Percentiles rank a stretch among this genome's conserved stretches.
Evolutionary conservation across 306 rosid genomes (phyloP).

Genomic region (Cucumis sativus): Cucumber_9930_V3 NC_026657.2:39128501-39129000

Average conservation of each 20-base stretch:
- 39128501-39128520: conserved; percentile 63
- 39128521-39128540: conserved; percentile 79
- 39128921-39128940: background rate
- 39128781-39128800: conserved; percentile 76
- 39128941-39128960: background rate
- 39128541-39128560: conserved; percentile 78
- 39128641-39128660: background rate
- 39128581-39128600: background rate
- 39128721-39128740: conserved; percentile 68
- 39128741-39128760: conserved; percentile 53
- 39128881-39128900: background rate
- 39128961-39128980: conserved; percentile 97
- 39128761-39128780: conserved; percentile 35
- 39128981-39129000: conserved; percentile 59
- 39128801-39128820: conserved; percentile 81
- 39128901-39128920: background rate
- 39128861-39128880: background rate
- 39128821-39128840: conserved; percentile 92
- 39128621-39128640: background rate
- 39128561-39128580: conserved; percentile 87
- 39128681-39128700: background rate
- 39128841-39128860: conserved; percentile 77
- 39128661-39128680: background rate
- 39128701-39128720: conserved; percentile 87
- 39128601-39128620: background rate